Percentiles rank a stretch among this genome's conserved stretches.
These are phyloP conservation scores for Thelonectria rubi DNA, from an alignment of 2,329 filamentous ascomycete species.

Conservation along the genomic window DNA sequence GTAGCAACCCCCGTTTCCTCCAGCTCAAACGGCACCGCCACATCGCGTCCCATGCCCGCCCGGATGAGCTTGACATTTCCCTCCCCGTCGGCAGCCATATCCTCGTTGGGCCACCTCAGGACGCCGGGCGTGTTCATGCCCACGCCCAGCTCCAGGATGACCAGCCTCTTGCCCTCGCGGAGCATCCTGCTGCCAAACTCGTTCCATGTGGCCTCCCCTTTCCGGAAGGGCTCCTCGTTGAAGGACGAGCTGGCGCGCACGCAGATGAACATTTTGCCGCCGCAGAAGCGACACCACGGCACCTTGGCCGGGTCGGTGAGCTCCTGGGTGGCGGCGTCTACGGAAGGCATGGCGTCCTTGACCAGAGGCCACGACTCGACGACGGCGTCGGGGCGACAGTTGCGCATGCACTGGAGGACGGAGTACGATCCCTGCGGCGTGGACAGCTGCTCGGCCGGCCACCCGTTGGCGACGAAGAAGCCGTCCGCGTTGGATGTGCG, in stretches of 20 bases:
- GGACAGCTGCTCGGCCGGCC: slow-evolving; percentile 21
- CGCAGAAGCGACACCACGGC: slow-evolving; percentile 30
- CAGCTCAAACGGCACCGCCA: slow-evolving; percentile 34
- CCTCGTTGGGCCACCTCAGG: slow-evolving; percentile 37
- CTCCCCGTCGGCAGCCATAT: slow-evolving; percentile 23
- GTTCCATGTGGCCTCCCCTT: slow-evolving; percentile 28
- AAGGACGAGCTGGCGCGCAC: slow-evolving; percentile 35
- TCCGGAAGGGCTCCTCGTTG: slow-evolving; percentile 28
- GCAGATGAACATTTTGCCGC: slow-evolving; percentile 35
- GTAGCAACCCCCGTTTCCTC: slow-evolving; percentile 34
- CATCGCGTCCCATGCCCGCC: slow-evolving; percentile 31
- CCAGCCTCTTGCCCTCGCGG: slow-evolving; percentile 27
- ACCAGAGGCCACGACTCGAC: slow-evolving; percentile 27
- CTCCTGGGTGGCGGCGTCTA: slow-evolving; percentile 30
- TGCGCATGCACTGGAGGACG: slow-evolving; percentile 31
- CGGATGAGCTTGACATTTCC: slow-evolving; percentile 34
- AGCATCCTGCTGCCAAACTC: slow-evolving; percentile 16
- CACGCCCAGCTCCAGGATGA: slow-evolving; percentile 36
- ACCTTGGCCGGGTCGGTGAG: slow-evolving; percentile 28
- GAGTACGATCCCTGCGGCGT: slow-evolving; percentile 27
- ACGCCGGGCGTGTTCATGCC: slow-evolving; percentile 39
- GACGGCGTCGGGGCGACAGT: slow-evolving; percentile 29
- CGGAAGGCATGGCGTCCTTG: background rate
- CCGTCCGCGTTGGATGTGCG: slow-evolving; percentile 32
- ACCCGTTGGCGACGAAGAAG: slow-evolving; percentile 26